Conservation (phyloP, 2,329 filamentous ascomycete species). For the Fusarium sp. region DNA sequence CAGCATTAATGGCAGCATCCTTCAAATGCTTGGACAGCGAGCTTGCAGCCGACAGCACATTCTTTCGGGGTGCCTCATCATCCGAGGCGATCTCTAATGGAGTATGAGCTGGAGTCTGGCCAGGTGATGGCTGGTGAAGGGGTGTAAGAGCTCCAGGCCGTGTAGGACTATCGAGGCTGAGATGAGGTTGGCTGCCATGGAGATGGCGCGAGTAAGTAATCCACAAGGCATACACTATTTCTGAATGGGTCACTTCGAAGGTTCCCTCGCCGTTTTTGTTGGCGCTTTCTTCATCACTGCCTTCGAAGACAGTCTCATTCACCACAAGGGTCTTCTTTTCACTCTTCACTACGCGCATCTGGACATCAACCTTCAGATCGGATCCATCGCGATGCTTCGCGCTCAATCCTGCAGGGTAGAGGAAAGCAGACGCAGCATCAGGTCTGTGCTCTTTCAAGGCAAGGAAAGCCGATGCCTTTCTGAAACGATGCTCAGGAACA, state of each 20-base stretch:
- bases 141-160: slow-evolving; percentile 77
- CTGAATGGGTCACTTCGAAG: slow-evolving; percentile 69
- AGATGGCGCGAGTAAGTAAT: slow-evolving; percentile 95
- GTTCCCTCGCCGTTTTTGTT: slow-evolving; percentile 55
- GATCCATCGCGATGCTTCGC: slow-evolving; percentile 92
- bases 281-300: slow-evolving; percentile 67
- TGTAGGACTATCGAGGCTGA: slow-evolving; percentile 72
- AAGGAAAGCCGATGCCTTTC: slow-evolving; percentile 86
- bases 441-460: slow-evolving; percentile 85
- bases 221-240: slow-evolving; percentile 95
- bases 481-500: slow-evolving; percentile 95
- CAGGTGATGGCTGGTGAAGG: slow-evolving; percentile 82
- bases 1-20: slow-evolving; percentile 67
- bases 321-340: slow-evolving; percentile 75
- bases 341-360: slow-evolving; percentile 96
- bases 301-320: slow-evolving; percentile 75
- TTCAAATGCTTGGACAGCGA: slow-evolving; percentile 69
- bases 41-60: slow-evolving; percentile 59
- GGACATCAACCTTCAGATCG: slow-evolving; percentile 92
- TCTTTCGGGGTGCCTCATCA: slow-evolving; percentile 60
- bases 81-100: slow-evolving; percentile 70
- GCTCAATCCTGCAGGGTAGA: slow-evolving; percentile 85
- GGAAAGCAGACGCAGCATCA: slow-evolving; percentile 82
- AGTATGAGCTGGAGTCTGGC: slow-evolving; percentile 72
- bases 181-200: slow-evolving; percentile 76